Conservation (phyloP, 495 filamentous ascomycete genomes). For the Hypoxylon perforatum region DNA sequence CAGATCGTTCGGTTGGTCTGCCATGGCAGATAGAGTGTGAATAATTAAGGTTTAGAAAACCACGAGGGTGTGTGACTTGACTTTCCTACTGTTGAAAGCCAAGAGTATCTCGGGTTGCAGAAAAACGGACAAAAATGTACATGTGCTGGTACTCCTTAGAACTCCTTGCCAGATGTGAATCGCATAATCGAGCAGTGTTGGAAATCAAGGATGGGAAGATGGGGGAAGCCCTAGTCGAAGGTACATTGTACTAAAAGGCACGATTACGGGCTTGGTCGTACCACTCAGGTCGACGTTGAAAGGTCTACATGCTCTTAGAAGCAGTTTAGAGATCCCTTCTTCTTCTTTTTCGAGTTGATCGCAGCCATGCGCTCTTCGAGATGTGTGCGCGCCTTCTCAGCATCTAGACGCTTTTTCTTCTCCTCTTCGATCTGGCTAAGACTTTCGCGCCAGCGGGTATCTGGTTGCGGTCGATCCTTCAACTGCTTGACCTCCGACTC, state of each 20-base stretch:
- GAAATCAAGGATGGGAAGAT: constrained; percentile 9
- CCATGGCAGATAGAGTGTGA: constrained; percentile 13
- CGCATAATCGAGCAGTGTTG: constrained; percentile 11
- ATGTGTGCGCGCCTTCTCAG: constrained; percentile 66
- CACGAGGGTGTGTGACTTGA: constrained; percentile 28
- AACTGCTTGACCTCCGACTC: constrained; percentile 83
- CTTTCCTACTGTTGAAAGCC: constrained; percentile 17
- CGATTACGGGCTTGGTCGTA: too few relatives aligned
- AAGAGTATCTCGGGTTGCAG: constrained; percentile 8
- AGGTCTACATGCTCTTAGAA: constrained; percentile 83
- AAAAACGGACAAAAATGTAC: constrained; percentile 18
- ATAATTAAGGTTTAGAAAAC: constrained; percentile 26
- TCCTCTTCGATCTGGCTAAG: constrained; percentile 96
- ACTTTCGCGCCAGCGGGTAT: constrained; percentile 74
- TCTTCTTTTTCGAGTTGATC: constrained; percentile 77
- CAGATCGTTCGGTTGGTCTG: constrained; percentile 38
- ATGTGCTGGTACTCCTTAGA: constrained; percentile 24
- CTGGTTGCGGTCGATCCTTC: constrained; percentile 55
- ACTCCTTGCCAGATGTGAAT: constrained; percentile 36
- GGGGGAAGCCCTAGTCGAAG: constrained; percentile 3
- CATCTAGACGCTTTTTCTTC: constrained; percentile 83
- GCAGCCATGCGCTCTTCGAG: constrained; percentile 88
- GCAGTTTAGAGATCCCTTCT: constrained; percentile 95
- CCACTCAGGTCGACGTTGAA: too few relatives aligned
- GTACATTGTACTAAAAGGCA: constrained; percentile 10